phyloP scores from a whole-genome alignment of 106 monocot species.

The Dendrobium huoshanense region DNA sequence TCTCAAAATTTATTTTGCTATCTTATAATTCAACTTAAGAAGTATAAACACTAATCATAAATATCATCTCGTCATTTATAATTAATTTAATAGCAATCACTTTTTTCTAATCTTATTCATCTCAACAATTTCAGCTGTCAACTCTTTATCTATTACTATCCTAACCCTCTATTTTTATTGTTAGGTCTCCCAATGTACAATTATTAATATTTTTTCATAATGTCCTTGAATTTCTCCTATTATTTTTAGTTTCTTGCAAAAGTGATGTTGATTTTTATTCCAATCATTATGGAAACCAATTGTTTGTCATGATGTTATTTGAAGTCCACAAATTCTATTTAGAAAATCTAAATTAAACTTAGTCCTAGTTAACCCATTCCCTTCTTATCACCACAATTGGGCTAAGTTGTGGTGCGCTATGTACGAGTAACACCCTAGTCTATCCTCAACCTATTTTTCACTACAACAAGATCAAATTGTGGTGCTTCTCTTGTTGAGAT shows the following conservation, averaged over 20 bases:
- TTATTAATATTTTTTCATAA: no score
- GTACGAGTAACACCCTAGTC: not conserved
- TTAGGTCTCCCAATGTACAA: no score
- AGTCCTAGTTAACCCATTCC: no score
- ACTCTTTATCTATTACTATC: no score
- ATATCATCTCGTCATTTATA: no score
- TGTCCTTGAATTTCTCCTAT: not conserved
- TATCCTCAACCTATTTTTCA: not conserved
- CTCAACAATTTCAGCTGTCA: no score
- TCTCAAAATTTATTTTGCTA: no score
- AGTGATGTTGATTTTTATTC: not conserved
- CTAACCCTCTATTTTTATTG: no score
- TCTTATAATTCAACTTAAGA: no score
- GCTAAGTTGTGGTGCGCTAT: not conserved
- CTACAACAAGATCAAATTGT: not conserved
- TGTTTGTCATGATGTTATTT: not conserved
- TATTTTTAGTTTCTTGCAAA: not conserved
- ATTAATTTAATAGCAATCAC: not conserved
- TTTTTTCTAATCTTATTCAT: not conserved
- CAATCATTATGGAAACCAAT: not conserved
- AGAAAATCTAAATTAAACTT: no score
- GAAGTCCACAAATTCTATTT: no score
- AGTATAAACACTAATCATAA: no score
- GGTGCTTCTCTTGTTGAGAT: not conserved
- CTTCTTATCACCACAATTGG: not conserved